Conservation (phyloP, 345 rosid species). For the Pugionium cornutum region DNA sequence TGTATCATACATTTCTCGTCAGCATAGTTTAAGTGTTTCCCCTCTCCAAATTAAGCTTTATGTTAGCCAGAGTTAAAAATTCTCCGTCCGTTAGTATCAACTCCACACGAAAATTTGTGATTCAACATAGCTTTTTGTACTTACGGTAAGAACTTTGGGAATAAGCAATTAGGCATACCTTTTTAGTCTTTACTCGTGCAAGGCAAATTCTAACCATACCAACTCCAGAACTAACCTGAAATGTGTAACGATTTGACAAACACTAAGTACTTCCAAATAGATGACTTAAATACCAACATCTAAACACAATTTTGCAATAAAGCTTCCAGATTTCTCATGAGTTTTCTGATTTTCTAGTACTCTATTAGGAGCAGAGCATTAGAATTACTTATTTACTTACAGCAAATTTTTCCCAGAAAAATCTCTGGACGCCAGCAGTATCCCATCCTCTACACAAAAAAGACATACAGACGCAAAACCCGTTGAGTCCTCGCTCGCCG, state of each 20-base stretch:
- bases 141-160: not conserved
- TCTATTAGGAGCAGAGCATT: too few relatives aligned
- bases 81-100: constrained; percentile 79
- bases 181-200: constrained; percentile 67
- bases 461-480: constrained; percentile 48
- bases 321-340: not conserved
- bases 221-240: constrained; percentile 36
- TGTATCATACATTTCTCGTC: constrained; percentile 20
- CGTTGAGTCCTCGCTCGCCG: constrained; percentile 30
- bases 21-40: constrained; percentile 43
- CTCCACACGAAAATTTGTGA: constrained; percentile 36
- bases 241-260: constrained; percentile 50
- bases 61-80: constrained; percentile 66
- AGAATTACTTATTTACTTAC: too few relatives aligned
- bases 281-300: too few relatives aligned
- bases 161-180: not conserved
- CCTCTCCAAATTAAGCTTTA: constrained; percentile 66
- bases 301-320: too few relatives aligned
- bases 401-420: constrained; percentile 54
- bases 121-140: constrained; percentile 6
- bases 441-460: constrained; percentile 74
- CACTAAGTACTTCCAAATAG: constrained; percentile 43
- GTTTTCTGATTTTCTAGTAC: too few relatives aligned
- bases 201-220: constrained; percentile 63
- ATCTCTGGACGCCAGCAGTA: constrained; percentile 59